Percentiles rank a stretch among this genome's conserved stretches.
These are phyloP conservation scores for Lasiodiplodia citricola DNA, from an alignment of 2,329 filamentous ascomycete genomes.

Conservation along the genomic window DNA sequence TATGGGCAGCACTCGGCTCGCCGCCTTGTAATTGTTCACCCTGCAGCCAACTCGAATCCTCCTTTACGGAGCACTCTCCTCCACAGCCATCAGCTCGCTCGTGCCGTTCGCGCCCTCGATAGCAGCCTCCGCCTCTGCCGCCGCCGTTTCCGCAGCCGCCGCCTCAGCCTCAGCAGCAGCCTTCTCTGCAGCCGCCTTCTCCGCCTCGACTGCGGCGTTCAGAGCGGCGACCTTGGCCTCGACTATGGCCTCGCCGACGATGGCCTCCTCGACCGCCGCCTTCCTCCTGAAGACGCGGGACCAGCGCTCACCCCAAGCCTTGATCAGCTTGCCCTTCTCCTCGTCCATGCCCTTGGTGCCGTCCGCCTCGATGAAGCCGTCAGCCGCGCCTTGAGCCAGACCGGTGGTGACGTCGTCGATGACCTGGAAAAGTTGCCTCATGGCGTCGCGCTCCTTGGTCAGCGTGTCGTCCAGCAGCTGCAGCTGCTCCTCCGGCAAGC, in stretches of 20 bases:
- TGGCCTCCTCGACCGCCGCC: slow-evolving; percentile 82
- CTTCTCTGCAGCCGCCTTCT: slow-evolving; percentile 2
- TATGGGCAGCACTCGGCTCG: neutral
- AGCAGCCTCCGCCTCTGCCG: slow-evolving; percentile 2
- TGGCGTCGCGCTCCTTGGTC: slow-evolving; percentile 71
- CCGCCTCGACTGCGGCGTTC: slow-evolving; percentile 6
- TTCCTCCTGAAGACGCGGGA: slow-evolving; percentile 81
- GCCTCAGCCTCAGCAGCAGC: slow-evolving; percentile 18
- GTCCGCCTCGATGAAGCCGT: slow-evolving; percentile 76
- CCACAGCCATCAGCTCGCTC: slow-evolving; percentile 13
- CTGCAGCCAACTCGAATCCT: neutral
- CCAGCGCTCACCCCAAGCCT: slow-evolving; percentile 86
- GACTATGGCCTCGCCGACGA: slow-evolving; percentile 62
- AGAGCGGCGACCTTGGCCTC: slow-evolving; percentile 49
- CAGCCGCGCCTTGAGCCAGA: slow-evolving; percentile 75
- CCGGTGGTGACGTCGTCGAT: slow-evolving; percentile 79
- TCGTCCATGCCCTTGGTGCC: slow-evolving; percentile 50
- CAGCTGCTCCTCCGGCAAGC: slow-evolving; percentile 62
- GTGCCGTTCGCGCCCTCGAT: slow-evolving; percentile 12
- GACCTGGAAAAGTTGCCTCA: slow-evolving; percentile 78
- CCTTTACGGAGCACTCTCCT: slow-evolving; percentile 9
- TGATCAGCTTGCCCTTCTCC: slow-evolving; percentile 65
- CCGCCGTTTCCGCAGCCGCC: slow-evolving; percentile 9
- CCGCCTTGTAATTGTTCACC: neutral
- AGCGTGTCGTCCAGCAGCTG: slow-evolving; percentile 69